These are phyloP conservation scores for Phytophthora nicotianae DNA, from an alignment of 352 stramenopile species.

Conservation along the genomic window DNA sequence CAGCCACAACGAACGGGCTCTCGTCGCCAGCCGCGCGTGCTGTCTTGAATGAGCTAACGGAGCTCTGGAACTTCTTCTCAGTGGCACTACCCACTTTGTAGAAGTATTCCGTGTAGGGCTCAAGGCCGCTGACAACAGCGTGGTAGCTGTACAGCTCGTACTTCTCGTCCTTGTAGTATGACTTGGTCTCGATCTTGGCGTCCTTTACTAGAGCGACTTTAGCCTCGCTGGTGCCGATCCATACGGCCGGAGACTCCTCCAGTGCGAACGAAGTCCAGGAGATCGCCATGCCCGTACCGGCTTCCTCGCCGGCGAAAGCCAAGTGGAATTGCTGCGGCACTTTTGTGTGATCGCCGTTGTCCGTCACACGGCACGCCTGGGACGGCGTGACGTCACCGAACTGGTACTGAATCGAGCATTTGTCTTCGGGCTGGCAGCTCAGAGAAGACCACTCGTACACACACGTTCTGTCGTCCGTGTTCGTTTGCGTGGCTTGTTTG, in stretches of 20 bases:
- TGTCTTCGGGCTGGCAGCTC: constrained; percentile 27
- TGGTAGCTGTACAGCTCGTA: constrained; percentile 49
- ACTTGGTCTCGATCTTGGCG: constrained; percentile 30
- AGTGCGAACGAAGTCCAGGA: constrained; percentile 47
- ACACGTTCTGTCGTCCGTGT: constrained; percentile 45
- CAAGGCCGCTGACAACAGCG: constrained; percentile 22
- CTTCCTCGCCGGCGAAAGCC: constrained; percentile 43
- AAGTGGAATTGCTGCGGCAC: constrained; percentile 58
- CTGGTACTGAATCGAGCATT: constrained; percentile 48
- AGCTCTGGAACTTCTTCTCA: constrained; percentile 23
- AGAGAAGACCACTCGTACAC: constrained; percentile 40
- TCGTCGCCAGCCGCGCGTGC: constrained; percentile 34
- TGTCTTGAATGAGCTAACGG: constrained; percentile 54
- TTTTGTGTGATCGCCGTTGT: constrained; percentile 26
- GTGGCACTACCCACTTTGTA: constrained; percentile 33
- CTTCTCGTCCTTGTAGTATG: constrained; percentile 49
- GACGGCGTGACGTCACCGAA: constrained; percentile 50
- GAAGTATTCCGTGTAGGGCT: constrained; percentile 35
- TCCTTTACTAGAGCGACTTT: constrained; percentile 23
- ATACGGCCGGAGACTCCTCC: constrained; percentile 44
- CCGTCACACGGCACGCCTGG: constrained; percentile 53
- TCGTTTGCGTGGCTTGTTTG: constrained; percentile 1
- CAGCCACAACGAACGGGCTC: constrained; percentile 36
- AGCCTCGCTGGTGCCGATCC: constrained; percentile 32
- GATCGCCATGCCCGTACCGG: constrained; percentile 36